A percentile compares a stretch with the other conserved stretches of the same genome.
Conservation (phyloP, 257 asterid genomes). For the Solanum clarkiae region DNA sequence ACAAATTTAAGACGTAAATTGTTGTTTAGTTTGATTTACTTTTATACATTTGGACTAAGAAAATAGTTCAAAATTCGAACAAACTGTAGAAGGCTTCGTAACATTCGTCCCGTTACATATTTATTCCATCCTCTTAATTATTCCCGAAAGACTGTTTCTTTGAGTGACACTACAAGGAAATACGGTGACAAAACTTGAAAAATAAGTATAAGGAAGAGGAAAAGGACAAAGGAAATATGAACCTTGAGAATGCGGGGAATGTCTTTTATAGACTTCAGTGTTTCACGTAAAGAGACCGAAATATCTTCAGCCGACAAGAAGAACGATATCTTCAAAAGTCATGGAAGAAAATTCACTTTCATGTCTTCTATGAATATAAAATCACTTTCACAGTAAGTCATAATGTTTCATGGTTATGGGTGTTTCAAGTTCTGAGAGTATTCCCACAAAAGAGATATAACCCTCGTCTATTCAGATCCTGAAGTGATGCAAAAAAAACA, state of each 20-base stretch:
- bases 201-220: constrained; percentile 1
- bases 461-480: background rate
- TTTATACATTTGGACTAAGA: background rate
- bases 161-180: background rate
- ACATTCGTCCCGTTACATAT: background rate
- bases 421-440: background rate
- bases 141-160: background rate
- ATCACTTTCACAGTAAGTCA: background rate
- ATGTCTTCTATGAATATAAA: background rate
- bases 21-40: background rate
- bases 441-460: too few relatives aligned
- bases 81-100: background rate
- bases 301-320: constrained; percentile 72
- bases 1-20: background rate
- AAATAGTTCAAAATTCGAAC: background rate
- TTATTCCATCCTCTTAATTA: background rate
- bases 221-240: constrained; percentile 7
- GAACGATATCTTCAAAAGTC: constrained; percentile 73
- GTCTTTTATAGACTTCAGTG: constrained; percentile 89
- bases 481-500: background rate
- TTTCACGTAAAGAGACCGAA: constrained; percentile 69
- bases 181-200: background rate
- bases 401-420: background rate
- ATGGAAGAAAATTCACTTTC: constrained; percentile 7
- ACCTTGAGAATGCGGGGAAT: constrained; percentile 87